Conservation (phyloP, 306 rosid species). For the Sphenostylis stenocarpa region DNA sequence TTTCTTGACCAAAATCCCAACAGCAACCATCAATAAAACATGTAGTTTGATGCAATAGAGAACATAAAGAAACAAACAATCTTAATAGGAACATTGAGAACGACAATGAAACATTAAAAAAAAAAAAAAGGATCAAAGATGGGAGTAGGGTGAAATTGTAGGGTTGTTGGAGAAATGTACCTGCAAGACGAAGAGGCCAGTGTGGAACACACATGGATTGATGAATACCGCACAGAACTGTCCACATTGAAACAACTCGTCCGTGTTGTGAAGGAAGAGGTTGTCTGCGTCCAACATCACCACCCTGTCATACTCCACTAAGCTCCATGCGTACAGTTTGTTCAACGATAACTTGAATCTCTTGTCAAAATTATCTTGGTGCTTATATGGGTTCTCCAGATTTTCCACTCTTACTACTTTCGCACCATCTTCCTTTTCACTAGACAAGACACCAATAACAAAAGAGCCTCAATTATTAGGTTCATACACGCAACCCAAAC, state of each 20-base stretch:
- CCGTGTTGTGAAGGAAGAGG: constrained; percentile 75
- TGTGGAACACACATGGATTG: constrained; percentile 88
- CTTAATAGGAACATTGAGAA: not conserved
- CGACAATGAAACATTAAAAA: not conserved
- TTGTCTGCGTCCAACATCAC: constrained; percentile 92
- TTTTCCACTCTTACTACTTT: constrained; percentile 84
- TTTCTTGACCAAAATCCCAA: not conserved
- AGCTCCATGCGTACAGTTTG: constrained; percentile 88
- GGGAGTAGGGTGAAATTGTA: not conserved
- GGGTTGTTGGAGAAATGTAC: constrained; percentile 34
- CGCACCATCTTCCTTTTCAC: constrained; percentile 86
- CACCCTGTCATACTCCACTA: constrained; percentile 80
- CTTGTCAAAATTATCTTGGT: constrained; percentile 64
- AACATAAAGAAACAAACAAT: too few relatives aligned
- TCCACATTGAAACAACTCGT: constrained; percentile 85
- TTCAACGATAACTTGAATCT: constrained; percentile 78
- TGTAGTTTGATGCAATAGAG: too few relatives aligned
- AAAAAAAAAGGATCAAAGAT: not conserved
- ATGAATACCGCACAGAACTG: constrained; percentile 88
- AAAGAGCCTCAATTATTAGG: not conserved
- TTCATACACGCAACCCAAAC: not conserved
- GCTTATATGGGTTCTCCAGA: constrained; percentile 72
- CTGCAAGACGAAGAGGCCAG: constrained; percentile 89
- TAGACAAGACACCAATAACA: constrained; percentile 7
- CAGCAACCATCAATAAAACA: not conserved